These are phyloP conservation scores for Aspergillus glaucus DNA, from an alignment of 2,329 filamentous ascomycete genomes.

Conservation along the genomic window DNA sequence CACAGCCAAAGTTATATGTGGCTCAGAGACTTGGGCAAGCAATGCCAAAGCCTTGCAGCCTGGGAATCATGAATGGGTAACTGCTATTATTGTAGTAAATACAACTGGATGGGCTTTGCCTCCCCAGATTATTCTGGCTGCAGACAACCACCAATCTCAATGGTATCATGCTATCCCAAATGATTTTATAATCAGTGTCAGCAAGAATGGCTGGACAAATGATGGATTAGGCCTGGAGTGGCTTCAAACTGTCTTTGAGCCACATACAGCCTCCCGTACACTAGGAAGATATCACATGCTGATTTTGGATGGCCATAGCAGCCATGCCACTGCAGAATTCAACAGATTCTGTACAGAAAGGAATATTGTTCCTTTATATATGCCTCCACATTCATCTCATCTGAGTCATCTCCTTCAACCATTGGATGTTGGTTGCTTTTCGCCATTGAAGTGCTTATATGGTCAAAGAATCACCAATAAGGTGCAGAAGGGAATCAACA, in stretches of 20 bases:
- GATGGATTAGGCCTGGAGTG: too few species aligned
- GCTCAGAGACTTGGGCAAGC: too few species aligned
- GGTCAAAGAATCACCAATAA: not conserved
- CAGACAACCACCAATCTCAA: not conserved
- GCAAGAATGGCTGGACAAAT: too few species aligned
- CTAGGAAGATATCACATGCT: too few species aligned
- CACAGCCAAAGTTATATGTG: too few species aligned
- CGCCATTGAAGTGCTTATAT: slow-evolving; percentile 3
- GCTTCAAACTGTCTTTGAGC: too few species aligned
- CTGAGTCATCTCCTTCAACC: slow-evolving; percentile 4
- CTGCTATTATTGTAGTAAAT: slow-evolving; percentile 7
- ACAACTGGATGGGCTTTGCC: not conserved
- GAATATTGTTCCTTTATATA: slow-evolving; percentile 4
- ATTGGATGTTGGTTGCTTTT: slow-evolving; percentile 4
- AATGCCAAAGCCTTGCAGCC: too few species aligned
- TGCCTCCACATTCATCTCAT: slow-evolving; percentile 3
- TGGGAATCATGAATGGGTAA: too few species aligned
- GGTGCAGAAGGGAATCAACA: slow-evolving; percentile 3
- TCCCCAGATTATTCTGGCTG: not conserved
- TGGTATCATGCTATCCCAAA: too few species aligned
- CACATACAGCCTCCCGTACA: too few species aligned
- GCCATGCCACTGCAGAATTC: slow-evolving; percentile 2
- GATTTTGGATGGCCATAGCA: too few species aligned
- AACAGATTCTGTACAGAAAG: slow-evolving; percentile 5
- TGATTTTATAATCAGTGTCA: too few species aligned